Percentiles rank a stretch among this genome's conserved stretches.
Conservation (phyloP, 345 rosid species). For the Angophora floribunda region DNA sequence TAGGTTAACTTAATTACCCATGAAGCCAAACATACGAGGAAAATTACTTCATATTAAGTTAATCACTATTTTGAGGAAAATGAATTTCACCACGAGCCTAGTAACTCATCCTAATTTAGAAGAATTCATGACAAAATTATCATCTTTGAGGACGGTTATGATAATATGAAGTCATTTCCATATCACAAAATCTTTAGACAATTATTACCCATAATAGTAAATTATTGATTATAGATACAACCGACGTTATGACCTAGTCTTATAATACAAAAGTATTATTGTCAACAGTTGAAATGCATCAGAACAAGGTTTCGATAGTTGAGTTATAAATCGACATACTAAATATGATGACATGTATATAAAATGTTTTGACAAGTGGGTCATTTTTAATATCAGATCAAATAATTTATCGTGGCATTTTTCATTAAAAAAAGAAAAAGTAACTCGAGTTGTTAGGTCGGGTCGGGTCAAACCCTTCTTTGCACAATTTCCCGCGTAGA, state of each 20-base stretch:
- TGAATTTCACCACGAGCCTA: fast-evolving
- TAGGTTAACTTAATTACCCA: background rate
- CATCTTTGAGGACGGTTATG: background rate
- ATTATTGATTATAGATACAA: background rate
- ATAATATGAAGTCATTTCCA: background rate
- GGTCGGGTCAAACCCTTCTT: background rate
- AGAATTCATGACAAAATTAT: background rate
- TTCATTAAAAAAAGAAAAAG: background rate
- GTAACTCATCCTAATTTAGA: background rate
- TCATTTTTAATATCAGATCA: background rate
- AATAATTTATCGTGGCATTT: background rate
- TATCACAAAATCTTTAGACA: background rate
- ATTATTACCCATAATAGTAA: background rate
- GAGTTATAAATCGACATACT: background rate
- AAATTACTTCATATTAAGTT: background rate
- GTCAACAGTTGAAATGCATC: background rate
- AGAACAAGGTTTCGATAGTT: background rate
- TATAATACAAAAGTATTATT: background rate
- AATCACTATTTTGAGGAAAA: background rate
- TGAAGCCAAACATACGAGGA: background rate
- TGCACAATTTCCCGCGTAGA: background rate
- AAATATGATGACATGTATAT: background rate
- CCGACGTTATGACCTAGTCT: background rate
- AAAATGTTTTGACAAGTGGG: background rate
- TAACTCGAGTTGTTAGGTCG: background rate